phyloP scores from a whole-genome alignment of 1,139 yeast species.

The Citeromyces hawaiiensis region DNA sequence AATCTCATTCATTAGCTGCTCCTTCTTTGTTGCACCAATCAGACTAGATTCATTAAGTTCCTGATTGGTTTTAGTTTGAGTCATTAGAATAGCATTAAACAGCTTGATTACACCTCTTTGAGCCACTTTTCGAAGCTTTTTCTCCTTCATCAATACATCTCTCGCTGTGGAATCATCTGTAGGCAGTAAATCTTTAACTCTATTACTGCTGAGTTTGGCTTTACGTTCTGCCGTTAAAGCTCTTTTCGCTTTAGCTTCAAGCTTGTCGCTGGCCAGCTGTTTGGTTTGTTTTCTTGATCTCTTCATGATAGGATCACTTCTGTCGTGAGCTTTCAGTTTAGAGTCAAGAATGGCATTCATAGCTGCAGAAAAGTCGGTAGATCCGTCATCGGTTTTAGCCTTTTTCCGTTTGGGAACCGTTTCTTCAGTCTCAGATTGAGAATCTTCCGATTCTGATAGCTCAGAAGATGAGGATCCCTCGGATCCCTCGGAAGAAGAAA shows the following conservation, averaged over 20 bases:
- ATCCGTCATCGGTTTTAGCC: constrained; percentile 49
- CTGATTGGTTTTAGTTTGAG: constrained; percentile 52
- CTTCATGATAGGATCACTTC: constrained; percentile 82
- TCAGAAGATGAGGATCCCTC: too few relatives aligned
- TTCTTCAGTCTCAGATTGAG: too few relatives aligned
- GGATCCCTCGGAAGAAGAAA: constrained; percentile 4
- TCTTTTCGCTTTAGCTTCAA: constrained; percentile 75
- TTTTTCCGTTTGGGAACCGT: constrained; percentile 36
- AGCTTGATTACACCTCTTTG: constrained; percentile 89
- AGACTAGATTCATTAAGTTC: constrained; percentile 21
- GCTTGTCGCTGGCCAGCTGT: constrained; percentile 66
- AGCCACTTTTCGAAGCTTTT: constrained; percentile 65
- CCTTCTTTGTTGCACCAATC: constrained; percentile 25
- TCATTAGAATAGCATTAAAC: constrained; percentile 79
- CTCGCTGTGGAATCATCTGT: constrained; percentile 32
- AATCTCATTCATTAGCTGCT: constrained; percentile 62
- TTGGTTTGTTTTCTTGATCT: constrained; percentile 57
- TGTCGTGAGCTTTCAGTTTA: constrained; percentile 73
- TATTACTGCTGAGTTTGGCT: constrained; percentile 48
- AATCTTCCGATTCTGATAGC: too few relatives aligned
- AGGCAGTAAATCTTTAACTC: constrained; percentile 60
- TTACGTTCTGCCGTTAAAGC: constrained; percentile 63
- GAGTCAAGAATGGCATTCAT: constrained; percentile 77
- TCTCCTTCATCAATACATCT: constrained; percentile 54
- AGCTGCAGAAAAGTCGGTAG: constrained; percentile 68